These are phyloP conservation scores for Phytophthora tentaculata DNA, from an alignment of 352 stramenopile species.

Conservation along the genomic window DNA sequence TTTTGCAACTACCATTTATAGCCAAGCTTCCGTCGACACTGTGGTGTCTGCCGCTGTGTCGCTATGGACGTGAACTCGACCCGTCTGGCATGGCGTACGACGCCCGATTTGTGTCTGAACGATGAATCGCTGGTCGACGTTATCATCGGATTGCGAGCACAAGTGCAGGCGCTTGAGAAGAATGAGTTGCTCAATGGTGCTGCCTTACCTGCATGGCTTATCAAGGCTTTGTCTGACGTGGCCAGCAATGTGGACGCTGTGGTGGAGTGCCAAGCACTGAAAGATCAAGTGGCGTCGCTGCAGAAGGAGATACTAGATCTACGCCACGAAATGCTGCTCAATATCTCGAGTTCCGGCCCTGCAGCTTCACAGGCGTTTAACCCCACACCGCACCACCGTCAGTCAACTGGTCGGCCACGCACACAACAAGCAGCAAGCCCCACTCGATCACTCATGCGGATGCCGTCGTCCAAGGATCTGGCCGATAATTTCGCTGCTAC, in stretches of 20 bases:
- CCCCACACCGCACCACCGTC: conserved; percentile 59
- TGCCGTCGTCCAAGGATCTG: conserved; percentile 36
- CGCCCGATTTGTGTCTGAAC: conserved; percentile 80
- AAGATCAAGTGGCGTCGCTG: conserved; percentile 75
- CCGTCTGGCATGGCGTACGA: conserved; percentile 64
- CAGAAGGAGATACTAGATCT: conserved; percentile 84
- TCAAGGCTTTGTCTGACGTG: conserved; percentile 79
- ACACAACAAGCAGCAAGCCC: conserved; percentile 1
- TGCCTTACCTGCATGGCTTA: conserved; percentile 69
- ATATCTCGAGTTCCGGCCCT: conserved; percentile 47
- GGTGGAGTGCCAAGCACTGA: conserved; percentile 77
- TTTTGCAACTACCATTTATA: conserved; percentile 13
- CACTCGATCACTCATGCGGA: conserved; percentile 15
- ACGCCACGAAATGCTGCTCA: conserved; percentile 78
- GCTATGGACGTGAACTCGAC: conserved; percentile 55
- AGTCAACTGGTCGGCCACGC: conserved; percentile 50
- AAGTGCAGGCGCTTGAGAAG: conserved; percentile 74
- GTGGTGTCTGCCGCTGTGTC: neutral
- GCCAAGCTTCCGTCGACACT: neutral
- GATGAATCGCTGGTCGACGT: conserved; percentile 81
- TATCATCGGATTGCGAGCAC: conserved; percentile 66
- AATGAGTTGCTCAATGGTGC: conserved; percentile 81
- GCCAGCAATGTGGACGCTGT: conserved; percentile 82
- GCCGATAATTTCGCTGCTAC: conserved; percentile 29
- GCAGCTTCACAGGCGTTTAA: conserved; percentile 35